Conservation (phyloP, 441 rosid genomes). For the Pelargonium myrrhifolium region DNA sequence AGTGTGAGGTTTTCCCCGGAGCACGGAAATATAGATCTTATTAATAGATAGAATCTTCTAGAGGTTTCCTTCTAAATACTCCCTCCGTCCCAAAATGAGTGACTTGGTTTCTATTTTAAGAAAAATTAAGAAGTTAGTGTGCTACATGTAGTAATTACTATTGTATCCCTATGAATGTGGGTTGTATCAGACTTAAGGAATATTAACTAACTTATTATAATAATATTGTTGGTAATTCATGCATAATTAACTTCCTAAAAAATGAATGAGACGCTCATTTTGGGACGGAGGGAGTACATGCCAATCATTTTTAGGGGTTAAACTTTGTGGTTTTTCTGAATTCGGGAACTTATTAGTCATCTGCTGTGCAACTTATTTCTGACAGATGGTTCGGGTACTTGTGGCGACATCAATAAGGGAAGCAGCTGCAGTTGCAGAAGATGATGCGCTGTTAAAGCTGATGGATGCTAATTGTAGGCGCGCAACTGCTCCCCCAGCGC, state of each 20-base stretch:
- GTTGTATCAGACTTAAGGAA: no score
- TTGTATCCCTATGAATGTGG: no score
- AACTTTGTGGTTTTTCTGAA: background rate
- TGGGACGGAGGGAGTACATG: background rate
- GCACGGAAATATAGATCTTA: background rate
- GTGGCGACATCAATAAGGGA: conserved; percentile 84
- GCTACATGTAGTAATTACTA: no score
- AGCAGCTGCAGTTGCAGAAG: conserved; percentile 76
- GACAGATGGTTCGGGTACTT: conserved; percentile 86
- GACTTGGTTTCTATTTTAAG: no score
- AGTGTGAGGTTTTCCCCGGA: background rate
- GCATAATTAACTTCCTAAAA: no score
- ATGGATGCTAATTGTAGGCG: conserved; percentile 78
- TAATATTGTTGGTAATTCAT: no score
- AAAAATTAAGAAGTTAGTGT: no score
- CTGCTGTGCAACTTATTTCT: background rate
- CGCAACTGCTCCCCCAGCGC: conserved; percentile 91
- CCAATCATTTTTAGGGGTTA: background rate
- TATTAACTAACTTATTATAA: no score
- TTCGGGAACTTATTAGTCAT: background rate
- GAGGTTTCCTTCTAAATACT: background rate
- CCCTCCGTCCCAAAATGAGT: no score
- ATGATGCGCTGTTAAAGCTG: conserved; percentile 60
- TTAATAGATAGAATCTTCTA: background rate
- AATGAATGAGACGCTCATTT: no score